Percentiles rank a stretch among this genome's conserved stretches.
Evolutionary conservation across 2,329 filamentous ascomycete species (phyloP).

Genomic region (Exophiala sp.): DNA sequence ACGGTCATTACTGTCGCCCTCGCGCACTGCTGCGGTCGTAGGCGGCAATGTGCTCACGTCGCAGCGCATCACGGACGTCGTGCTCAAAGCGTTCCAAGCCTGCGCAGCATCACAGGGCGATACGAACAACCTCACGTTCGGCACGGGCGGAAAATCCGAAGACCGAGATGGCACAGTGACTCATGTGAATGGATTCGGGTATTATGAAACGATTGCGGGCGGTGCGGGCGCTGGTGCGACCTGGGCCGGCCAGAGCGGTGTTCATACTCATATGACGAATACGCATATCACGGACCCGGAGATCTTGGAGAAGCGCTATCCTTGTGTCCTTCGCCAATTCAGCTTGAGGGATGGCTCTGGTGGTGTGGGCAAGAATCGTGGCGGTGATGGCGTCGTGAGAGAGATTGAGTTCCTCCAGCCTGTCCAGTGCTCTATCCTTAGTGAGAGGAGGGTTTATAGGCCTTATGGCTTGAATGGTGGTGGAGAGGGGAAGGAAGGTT

Average conservation of each 20-base stretch:
- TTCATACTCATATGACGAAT: constrained; percentile 85
- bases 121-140: constrained; percentile 32
- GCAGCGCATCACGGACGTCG: constrained; percentile 31
- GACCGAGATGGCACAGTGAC: not conserved
- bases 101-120: constrained; percentile 30
- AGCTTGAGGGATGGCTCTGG: constrained; percentile 57
- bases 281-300: constrained; percentile 77
- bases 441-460: constrained; percentile 25
- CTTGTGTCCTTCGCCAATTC: constrained; percentile 67
- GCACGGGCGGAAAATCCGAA: constrained; percentile 18
- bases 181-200: constrained; percentile 54
- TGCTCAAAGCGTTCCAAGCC: constrained; percentile 33
- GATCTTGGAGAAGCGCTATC: constrained; percentile 70
- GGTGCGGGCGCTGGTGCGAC: constrained; percentile 66
- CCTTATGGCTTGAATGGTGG: constrained; percentile 31
- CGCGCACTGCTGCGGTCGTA: constrained; percentile 28
- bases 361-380: constrained; percentile 59
- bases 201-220: constrained; percentile 76
- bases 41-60: constrained; percentile 31
- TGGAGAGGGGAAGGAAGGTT: constrained; percentile 22
- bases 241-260: constrained; percentile 68
- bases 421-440: constrained; percentile 53
- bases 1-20: constrained; percentile 32
- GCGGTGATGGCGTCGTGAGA: constrained; percentile 70
- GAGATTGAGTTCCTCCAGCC: constrained; percentile 78